Evolutionary conservation across 2,329 filamentous ascomycete species (phyloP).

Genomic region (Mycosphaerella arachidis): DNA sequence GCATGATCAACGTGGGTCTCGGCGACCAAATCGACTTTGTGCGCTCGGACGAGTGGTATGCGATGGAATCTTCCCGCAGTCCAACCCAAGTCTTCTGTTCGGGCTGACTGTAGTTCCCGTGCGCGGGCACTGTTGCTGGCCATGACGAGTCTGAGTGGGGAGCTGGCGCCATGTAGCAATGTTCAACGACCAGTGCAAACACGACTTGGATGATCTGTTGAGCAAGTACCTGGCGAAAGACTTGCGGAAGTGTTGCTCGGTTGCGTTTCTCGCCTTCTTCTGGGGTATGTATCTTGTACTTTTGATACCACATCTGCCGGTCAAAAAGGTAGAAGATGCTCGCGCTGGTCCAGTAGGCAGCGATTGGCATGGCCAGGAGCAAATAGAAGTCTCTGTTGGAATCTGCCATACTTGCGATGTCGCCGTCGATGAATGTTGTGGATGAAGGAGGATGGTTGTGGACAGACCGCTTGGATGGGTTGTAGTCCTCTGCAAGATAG

Average conservation of each 20-base stretch:
- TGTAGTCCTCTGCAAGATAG: too few species aligned
- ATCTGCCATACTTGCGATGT: too few species aligned
- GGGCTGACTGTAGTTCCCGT: background rate
- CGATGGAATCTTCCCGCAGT: background rate
- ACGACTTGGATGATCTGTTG: constrained; percentile 1
- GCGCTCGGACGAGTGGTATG: background rate
- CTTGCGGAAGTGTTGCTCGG: background rate
- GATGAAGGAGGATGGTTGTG: too few species aligned
- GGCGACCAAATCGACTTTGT: background rate
- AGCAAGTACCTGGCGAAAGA: constrained; percentile 1
- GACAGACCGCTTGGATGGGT: too few species aligned
- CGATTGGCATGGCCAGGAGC: background rate
- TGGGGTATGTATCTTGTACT: background rate
- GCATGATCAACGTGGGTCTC: background rate
- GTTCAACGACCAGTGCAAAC: background rate
- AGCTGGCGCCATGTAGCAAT: too few species aligned
- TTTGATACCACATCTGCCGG: background rate
- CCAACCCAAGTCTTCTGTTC: too few species aligned
- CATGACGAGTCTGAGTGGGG: background rate
- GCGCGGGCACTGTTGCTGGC: too few species aligned
- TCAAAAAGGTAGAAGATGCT: background rate
- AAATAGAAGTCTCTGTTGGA: background rate
- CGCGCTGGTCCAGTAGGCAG: background rate
- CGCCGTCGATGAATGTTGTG: too few species aligned
- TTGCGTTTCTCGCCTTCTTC: background rate